Percentiles rank a stretch among this genome's conserved stretches.
Evolutionary conservation across 2,329 filamentous ascomycete species (phyloP).

Genomic region (Podosphaera xanthii): DNA sequence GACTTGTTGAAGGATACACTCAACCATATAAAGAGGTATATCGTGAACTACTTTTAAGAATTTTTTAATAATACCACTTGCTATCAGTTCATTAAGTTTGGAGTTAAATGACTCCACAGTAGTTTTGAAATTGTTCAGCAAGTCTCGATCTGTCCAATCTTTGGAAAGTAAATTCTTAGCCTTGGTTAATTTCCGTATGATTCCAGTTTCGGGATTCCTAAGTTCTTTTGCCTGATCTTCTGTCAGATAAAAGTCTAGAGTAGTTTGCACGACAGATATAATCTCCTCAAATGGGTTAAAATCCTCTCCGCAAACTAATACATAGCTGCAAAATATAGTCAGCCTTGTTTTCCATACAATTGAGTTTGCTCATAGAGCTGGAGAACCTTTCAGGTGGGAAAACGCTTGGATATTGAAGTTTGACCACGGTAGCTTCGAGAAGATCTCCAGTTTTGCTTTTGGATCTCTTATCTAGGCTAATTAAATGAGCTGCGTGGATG

Average conservation of each 20-base stretch:
- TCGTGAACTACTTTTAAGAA: slow-evolving; percentile 47
- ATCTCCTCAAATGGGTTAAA: slow-evolving; percentile 59
- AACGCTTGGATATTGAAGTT: slow-evolving; percentile 66
- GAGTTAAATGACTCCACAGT: slow-evolving; percentile 60
- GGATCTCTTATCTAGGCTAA: slow-evolving; percentile 27
- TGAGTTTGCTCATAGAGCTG: not conserved
- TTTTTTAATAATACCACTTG: slow-evolving; percentile 46
- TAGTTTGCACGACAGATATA: slow-evolving; percentile 41
- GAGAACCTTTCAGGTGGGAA: slow-evolving; percentile 41
- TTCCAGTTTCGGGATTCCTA: slow-evolving; percentile 47
- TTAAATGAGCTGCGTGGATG: slow-evolving; percentile 35
- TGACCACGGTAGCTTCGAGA: slow-evolving; percentile 29
- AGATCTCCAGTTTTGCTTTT: slow-evolving; percentile 26
- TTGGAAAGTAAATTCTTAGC: slow-evolving; percentile 20
- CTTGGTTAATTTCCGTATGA: slow-evolving; percentile 54
- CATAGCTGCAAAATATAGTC: slow-evolving; percentile 26
- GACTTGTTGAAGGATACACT: slow-evolving; percentile 65
- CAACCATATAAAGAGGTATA: slow-evolving; percentile 48
- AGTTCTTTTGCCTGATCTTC: slow-evolving; percentile 43
- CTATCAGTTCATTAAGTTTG: slow-evolving; percentile 38
- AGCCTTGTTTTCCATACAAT: slow-evolving; percentile 2
- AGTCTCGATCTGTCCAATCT: slow-evolving; percentile 35
- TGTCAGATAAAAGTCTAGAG: slow-evolving; percentile 58
- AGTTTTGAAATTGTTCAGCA: slow-evolving; percentile 43
- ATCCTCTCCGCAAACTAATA: slow-evolving; percentile 58